Evolutionary conservation across 177 flowering plant genomes (phyloP), one percentile per base, ranked within the genome.

Genomic region (Tripterygium wilfordii): DNA sequence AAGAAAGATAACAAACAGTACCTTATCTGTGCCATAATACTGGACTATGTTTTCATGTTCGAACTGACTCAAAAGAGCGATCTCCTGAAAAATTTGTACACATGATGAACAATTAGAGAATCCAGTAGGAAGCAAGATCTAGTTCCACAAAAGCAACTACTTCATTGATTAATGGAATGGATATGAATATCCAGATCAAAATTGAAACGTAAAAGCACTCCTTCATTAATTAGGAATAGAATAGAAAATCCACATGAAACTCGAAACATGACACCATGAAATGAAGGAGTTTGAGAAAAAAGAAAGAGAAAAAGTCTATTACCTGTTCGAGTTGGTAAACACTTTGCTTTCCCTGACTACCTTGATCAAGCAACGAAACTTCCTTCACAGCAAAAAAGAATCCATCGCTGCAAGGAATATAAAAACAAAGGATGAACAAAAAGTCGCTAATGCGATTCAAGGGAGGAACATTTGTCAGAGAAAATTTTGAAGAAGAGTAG

Each of bases 11-110:
- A 24, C 18, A 51, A 45, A 17, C 10, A 25, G 6, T 77, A 92
- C 98, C 97, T 69, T 86, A 38, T 75, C 76, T n/a, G 95, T 89
- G 45, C 99, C 97, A 61, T 69, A 70, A 64, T 89, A 92, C 49
- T 53, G 95, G 45, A 89, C 97, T 23, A 92, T 92, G 63, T 92
- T 92, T 59, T 82, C 85, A 59, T 92, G 99, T 62, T 89, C 79
- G 42, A 89, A 87, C 68, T 71, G 79, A 55, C 96, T 88, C 37
- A 92, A 53, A 46, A 92, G 80, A 36, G 70, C 83, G 60, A 92
- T 82, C 51, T 92, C 99, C 99, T 89, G 86, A 13, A 41, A 20
- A 10, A 60, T 35, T 53, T 19, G 28, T 15, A 54, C 10, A 51
- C 22, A 7, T 20, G 20, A 20, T 20, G 25, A 41, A 3, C 10